A percentile compares a stretch with the other conserved stretches of the same genome.
These are phyloP conservation scores for Daucus carota DNA, from an alignment of 129 eudicot species.

Conservation along the genomic window DNA sequence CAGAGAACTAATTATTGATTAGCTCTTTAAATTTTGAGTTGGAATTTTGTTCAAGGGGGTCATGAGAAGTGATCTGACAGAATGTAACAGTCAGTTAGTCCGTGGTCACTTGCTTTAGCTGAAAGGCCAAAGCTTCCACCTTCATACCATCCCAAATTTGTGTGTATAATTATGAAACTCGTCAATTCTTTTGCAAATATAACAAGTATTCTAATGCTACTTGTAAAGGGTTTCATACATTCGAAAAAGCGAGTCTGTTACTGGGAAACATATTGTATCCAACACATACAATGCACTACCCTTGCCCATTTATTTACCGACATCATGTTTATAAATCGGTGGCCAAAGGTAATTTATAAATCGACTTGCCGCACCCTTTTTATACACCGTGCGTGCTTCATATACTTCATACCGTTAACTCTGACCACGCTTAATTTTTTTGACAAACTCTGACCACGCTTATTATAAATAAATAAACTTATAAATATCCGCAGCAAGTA, in stretches of 20 bases:
- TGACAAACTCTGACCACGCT: no score
- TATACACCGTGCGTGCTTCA: slow-evolving; percentile 5
- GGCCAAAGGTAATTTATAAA: neutral
- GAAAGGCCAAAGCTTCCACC: neutral
- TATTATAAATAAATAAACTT: no score
- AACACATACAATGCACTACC: neutral
- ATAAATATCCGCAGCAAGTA: no score
- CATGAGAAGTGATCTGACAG: no score
- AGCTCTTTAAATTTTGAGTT: no score
- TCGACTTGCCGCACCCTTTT: neutral
- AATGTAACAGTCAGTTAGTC: no score
- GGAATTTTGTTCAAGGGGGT: no score
- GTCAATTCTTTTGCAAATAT: neutral
- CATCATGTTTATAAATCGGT: slow-evolving; percentile 2
- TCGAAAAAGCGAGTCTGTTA: neutral
- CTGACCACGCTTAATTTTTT: neutral
- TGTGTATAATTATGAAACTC: neutral
- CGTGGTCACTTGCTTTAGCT: no score
- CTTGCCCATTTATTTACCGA: neutral
- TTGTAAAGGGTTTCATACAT: neutral
- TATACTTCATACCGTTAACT: neutral
- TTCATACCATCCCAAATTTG: neutral
- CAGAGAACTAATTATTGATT: no score
- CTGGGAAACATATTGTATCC: neutral
- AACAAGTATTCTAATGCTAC: neutral